Conservation (phyloP, 306 rosid genomes). For the Prunus kanzakura region DNA sequence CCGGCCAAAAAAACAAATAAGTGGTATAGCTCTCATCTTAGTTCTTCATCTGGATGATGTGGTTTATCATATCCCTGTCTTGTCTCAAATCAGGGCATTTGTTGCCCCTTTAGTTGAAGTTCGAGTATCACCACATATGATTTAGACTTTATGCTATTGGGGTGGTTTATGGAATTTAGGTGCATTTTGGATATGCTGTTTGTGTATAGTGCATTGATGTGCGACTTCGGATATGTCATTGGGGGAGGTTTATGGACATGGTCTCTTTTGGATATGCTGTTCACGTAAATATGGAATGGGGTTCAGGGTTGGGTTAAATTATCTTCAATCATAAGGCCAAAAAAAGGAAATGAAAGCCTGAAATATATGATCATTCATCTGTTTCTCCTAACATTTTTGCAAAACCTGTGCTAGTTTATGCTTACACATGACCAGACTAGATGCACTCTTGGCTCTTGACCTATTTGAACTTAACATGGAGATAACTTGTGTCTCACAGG, state of each 20-base stretch:
- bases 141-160: background rate
- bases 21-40: background rate
- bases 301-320: background rate
- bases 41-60: background rate
- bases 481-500: conserved; percentile 47
- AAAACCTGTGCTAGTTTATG: background rate
- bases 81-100: background rate
- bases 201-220: background rate
- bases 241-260: background rate
- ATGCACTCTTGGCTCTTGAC: background rate
- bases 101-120: background rate
- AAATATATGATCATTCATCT: background rate
- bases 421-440: background rate
- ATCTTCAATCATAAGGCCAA: background rate
- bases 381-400: background rate
- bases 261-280: background rate
- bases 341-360: background rate
- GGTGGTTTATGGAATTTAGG: background rate
- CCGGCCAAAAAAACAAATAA: background rate
- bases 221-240: background rate
- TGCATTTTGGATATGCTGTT: background rate
- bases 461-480: conserved; percentile 15
- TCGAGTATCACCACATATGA: background rate
- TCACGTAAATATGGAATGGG: background rate
- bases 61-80: background rate